These are phyloP conservation scores for Limtongia smithiae DNA, from an alignment of 805 yeast species.

Conservation along the genomic window DNA sequence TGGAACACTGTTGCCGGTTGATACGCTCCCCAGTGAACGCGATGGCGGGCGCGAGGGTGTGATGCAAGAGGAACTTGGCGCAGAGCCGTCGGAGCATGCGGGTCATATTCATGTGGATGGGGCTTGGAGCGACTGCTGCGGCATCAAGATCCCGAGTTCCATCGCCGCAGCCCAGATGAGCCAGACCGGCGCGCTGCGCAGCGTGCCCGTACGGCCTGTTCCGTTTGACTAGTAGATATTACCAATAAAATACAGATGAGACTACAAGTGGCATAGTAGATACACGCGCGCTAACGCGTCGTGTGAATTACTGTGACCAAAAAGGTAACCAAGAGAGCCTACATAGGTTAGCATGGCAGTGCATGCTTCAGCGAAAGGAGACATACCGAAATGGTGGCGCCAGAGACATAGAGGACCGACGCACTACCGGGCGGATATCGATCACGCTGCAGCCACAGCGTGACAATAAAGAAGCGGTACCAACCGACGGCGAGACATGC, in stretches of 20 bases:
- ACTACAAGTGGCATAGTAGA: not conserved
- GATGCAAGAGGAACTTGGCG: not conserved
- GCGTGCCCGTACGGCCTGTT: slow-evolving; percentile 12
- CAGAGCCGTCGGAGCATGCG: slow-evolving; percentile 20
- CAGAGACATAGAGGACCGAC: slow-evolving; percentile 13
- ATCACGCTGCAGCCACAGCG: slow-evolving; percentile 26
- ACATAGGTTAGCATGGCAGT: no score
- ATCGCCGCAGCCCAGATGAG: slow-evolving; percentile 65
- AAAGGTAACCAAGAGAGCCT: no score
- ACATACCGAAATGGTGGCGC: slow-evolving; percentile 14
- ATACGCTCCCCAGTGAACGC: slow-evolving; percentile 29
- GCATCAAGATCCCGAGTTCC: slow-evolving; percentile 93
- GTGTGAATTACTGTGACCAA: no score
- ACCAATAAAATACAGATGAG: not conserved
- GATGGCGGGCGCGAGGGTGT: no score
- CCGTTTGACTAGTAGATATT: slow-evolving; percentile 25
- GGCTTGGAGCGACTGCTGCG: slow-evolving; percentile 98
- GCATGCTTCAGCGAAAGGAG: no score
- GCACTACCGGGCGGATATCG: slow-evolving; percentile 21
- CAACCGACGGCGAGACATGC: slow-evolving; percentile 14
- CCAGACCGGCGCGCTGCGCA: slow-evolving; percentile 15
- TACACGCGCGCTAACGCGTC: not conserved
- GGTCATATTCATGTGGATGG: slow-evolving; percentile 45
- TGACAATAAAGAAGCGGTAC: slow-evolving; percentile 19
- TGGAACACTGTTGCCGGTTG: slow-evolving; percentile 44